Conservation (phyloP, 345 rosid genomes). For the Nephelium lappaceum region DNA sequence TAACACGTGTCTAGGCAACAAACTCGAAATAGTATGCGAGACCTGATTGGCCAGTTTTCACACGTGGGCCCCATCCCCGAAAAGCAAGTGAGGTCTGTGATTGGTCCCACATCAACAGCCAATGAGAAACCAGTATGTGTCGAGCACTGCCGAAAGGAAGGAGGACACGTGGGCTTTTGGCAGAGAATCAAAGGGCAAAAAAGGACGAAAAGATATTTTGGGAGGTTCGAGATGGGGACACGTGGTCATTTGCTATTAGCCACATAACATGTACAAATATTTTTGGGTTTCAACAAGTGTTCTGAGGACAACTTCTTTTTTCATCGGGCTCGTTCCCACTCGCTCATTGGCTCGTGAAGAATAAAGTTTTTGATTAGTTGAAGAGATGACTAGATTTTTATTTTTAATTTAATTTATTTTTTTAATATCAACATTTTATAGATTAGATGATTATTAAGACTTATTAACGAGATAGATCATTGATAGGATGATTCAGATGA, state of each 20-base stretch:
- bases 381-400: background rate
- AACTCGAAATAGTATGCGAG: background rate
- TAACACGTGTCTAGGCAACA: constrained; percentile 27
- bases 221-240: constrained; percentile 37
- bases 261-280: background rate
- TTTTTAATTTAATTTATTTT: rapidly evolving
- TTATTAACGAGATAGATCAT: too few relatives aligned
- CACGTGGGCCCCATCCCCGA: constrained; percentile 4
- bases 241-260: constrained; percentile 28
- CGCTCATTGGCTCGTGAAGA: background rate
- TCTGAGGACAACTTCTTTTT: background rate
- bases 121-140: constrained; percentile 22
- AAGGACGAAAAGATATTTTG: constrained; percentile 8
- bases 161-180: constrained; percentile 22
- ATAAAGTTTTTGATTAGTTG: background rate
- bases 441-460: too few relatives aligned
- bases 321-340: background rate
- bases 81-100: background rate
- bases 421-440: background rate
- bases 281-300: background rate
- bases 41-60: constrained; percentile 24
- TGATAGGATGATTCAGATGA: too few relatives aligned
- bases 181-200: background rate
- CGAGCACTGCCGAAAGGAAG: constrained; percentile 29
- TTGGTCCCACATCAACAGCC: constrained; percentile 9